Evolutionary conservation across 2,329 filamentous ascomycete species (phyloP).

Genomic region (Thielaviopsis euricoi): DNA sequence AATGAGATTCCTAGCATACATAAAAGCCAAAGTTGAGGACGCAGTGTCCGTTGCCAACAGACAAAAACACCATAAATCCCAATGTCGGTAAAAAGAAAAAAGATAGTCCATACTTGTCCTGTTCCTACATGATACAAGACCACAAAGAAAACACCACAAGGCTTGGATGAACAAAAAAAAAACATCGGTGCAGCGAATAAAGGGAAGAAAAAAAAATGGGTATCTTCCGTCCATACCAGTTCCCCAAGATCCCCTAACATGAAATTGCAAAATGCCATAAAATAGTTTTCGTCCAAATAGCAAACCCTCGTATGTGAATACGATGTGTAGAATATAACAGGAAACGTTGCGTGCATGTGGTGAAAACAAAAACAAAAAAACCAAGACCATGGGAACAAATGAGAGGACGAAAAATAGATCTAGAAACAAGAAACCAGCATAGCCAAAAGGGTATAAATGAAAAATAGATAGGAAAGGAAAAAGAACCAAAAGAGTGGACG

Average conservation of each 20-base stretch:
- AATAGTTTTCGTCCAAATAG: neutral
- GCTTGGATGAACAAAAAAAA: neutral
- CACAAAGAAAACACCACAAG: neutral
- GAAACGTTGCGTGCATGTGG: neutral
- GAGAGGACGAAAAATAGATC: neutral
- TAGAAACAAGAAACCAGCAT: neutral
- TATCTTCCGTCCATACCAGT: slow-evolving; percentile 4
- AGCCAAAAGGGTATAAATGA: neutral
- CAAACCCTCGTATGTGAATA: neutral
- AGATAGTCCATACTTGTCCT: neutral
- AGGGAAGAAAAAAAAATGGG: neutral
- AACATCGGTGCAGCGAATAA: neutral
- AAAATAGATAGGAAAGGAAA: neutral
- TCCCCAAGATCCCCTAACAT: slow-evolving; percentile 1
- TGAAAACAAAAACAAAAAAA: neutral
- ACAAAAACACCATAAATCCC: neutral
- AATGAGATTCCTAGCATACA: neutral
- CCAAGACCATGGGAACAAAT: too few species aligned
- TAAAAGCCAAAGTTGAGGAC: neutral
- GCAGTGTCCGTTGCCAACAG: neutral
- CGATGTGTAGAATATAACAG: neutral
- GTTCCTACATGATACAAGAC: neutral
- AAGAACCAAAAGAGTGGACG: neutral
- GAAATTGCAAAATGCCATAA: neutral
- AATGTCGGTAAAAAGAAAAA: neutral